These are phyloP conservation scores for Tolypocladium ovalisporum DNA, from an alignment of 2,329 filamentous ascomycete genomes.

Conservation along the genomic window DNA sequence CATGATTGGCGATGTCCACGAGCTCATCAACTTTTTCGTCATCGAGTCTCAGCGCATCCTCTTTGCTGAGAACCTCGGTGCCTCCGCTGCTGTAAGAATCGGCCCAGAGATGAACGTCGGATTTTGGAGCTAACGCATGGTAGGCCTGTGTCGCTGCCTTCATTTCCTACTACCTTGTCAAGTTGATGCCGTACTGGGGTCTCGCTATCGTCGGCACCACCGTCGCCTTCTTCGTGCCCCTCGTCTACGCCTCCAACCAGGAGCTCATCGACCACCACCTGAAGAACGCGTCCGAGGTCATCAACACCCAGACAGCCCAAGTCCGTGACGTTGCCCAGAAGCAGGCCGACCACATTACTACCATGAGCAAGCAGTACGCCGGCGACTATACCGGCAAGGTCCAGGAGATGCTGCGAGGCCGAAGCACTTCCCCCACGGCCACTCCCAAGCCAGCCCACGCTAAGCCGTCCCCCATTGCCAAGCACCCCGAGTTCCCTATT, in stretches of 20 bases:
- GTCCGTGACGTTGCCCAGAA: slow-evolving; percentile 50
- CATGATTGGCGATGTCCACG: slow-evolving; percentile 52
- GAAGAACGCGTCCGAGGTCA: slow-evolving; percentile 42
- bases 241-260: slow-evolving; percentile 57
- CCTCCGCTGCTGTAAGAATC: slow-evolving; percentile 45
- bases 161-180: slow-evolving; percentile 57
- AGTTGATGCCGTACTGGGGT: slow-evolving; percentile 61
- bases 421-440: slow-evolving; percentile 29
- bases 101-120: slow-evolving; percentile 5
- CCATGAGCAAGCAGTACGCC: slow-evolving; percentile 56
- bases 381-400: slow-evolving; percentile 60
- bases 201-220: slow-evolving; percentile 50
- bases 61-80: slow-evolving; percentile 55
- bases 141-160: slow-evolving; percentile 51
- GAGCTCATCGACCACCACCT: slow-evolving; percentile 57
- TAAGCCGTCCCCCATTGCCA: slow-evolving; percentile 17
- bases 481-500: slow-evolving; percentile 23
- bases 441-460: slow-evolving; percentile 18
- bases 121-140: slow-evolving; percentile 6
- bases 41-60: slow-evolving; percentile 59
- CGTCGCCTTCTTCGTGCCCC: slow-evolving; percentile 48
- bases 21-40: slow-evolving; percentile 61
- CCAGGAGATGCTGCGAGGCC: slow-evolving; percentile 48
- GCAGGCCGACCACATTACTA: slow-evolving; percentile 51
- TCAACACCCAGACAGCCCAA: slow-evolving; percentile 53